Conservation (phyloP, 208 protist species). For the Trichomonas gallinae region DNA sequence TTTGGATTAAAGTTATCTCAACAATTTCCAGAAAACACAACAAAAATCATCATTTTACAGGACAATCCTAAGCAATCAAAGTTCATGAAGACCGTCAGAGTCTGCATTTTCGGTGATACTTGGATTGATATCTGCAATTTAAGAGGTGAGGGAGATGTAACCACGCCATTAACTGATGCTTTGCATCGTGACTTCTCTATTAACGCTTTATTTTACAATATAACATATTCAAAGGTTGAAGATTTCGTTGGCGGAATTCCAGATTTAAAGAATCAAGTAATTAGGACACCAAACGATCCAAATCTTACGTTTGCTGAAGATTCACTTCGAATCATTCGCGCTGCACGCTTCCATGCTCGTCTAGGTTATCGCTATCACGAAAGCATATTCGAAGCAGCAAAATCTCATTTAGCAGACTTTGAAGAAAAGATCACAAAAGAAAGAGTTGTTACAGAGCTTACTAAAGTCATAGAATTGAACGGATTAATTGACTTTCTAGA, state of each 20-base stretch:
- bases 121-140: neutral
- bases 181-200: constrained; percentile 89
- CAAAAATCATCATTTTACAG: neutral
- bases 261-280: neutral
- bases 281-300: constrained; percentile 39
- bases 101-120: neutral
- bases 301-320: constrained; percentile 45
- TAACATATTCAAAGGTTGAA: constrained; percentile 56
- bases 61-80: neutral
- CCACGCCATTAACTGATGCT: constrained; percentile 70
- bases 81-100: neutral
- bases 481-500: neutral
- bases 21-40: neutral
- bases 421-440: neutral
- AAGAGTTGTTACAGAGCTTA: neutral
- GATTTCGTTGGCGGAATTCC: neutral
- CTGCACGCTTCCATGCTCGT: constrained; percentile 33
- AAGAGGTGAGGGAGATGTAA: constrained; percentile 26
- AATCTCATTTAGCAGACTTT: neutral
- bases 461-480: neutral
- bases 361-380: neutral
- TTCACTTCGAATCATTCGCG: constrained; percentile 43
- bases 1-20: neutral
- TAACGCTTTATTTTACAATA: constrained; percentile 95
- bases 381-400: neutral